phyloP scores from a whole-genome alignment of 2,329 filamentous ascomycete species.

The Sclerotinia sclerotiorum region DNA sequence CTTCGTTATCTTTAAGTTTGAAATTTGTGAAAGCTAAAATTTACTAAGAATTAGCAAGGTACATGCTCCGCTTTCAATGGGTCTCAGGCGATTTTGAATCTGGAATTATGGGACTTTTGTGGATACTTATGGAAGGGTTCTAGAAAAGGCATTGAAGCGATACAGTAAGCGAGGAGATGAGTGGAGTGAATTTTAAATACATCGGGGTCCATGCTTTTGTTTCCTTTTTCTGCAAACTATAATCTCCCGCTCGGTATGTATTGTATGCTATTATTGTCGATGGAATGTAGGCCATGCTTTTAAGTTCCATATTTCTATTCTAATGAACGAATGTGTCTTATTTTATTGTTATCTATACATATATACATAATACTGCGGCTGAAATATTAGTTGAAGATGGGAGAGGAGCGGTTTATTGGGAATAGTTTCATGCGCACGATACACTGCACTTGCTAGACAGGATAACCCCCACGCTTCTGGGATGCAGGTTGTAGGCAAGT shows the following conservation, averaged over 20 bases:
- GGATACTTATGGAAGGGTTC: not conserved
- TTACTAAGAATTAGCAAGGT: not conserved
- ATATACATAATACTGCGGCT: not conserved
- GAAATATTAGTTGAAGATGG: not conserved
- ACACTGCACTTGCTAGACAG: not conserved
- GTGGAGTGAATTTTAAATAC: not conserved
- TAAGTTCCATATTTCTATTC: not conserved
- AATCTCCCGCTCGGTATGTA: not conserved
- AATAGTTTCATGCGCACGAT: not conserved
- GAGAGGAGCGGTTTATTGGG: not conserved
- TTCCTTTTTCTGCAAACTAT: not conserved
- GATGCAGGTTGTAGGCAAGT: not conserved
- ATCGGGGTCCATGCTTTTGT: constrained; percentile 1
- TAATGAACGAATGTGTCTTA: not conserved
- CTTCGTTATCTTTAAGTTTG: not conserved
- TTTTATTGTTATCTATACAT: not conserved
- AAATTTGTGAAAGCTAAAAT: not conserved
- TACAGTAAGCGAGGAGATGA: not conserved
- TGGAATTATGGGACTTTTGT: not conserved
- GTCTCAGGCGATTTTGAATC: too few relatives aligned
- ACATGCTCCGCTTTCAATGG: too few relatives aligned
- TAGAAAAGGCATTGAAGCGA: constrained; percentile 13
- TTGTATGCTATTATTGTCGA: not conserved
- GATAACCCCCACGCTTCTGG: not conserved
- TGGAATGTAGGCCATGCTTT: not conserved